Conservation (phyloP, 768 basidiomycete genomes). For the Pisolithus sp. region DNA sequence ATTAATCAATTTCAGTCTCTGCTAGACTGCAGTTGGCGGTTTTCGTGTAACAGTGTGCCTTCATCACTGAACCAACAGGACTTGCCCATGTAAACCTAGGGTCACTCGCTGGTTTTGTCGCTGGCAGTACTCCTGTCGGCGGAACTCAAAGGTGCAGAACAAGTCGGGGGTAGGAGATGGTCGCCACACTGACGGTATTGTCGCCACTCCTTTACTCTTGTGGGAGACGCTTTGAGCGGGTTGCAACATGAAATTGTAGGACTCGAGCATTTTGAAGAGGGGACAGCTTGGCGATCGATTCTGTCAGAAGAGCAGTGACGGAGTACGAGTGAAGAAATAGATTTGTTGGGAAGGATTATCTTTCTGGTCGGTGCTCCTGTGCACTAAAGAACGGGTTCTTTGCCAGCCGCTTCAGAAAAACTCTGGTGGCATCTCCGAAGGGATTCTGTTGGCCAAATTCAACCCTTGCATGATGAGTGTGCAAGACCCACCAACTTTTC, state of each 20-base stretch:
- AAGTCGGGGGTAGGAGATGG: too few relatives aligned
- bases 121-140: too few relatives aligned
- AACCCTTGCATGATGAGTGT: conserved; percentile 34
- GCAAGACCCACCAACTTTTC: conserved; percentile 54
- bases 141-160: too few relatives aligned
- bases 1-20: too few relatives aligned
- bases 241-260: conserved; percentile 58
- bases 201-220: conserved; percentile 34
- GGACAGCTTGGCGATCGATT: conserved; percentile 23
- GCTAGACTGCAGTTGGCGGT: too few relatives aligned
- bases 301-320: conserved; percentile 19
- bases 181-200: too few relatives aligned
- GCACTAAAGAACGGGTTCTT: conserved; percentile 33
- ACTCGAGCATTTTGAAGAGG: conserved; percentile 44
- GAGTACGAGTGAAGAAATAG: too few relatives aligned
- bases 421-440: conserved; percentile 18
- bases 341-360: too few relatives aligned
- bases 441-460: conserved; percentile 10
- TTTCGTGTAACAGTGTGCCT: too few relatives aligned
- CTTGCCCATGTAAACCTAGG: too few relatives aligned
- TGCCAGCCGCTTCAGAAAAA: conserved; percentile 8
- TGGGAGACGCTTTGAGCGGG: conserved; percentile 43
- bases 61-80: too few relatives aligned
- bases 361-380: conserved; percentile 27
- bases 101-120: too few relatives aligned